phyloP scores from a whole-genome alignment of 257 asterid genomes.

The Schizonepeta tenuifolia region DNA sequence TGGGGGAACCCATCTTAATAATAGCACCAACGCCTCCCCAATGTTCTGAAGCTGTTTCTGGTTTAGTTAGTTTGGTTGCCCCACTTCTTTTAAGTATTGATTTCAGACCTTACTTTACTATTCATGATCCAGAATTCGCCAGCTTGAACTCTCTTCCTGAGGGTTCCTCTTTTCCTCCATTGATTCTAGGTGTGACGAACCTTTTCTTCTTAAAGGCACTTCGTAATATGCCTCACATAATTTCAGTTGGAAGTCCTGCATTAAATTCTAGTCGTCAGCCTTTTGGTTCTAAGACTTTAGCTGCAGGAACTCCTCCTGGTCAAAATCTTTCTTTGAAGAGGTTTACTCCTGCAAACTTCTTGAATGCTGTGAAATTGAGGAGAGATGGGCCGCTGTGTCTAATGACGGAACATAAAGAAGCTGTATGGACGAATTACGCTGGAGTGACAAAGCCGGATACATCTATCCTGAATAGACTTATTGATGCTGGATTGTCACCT shows the following conservation, averaged over 20 bases:
- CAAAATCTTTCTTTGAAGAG: slow-evolving; percentile 64
- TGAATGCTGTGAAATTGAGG: slow-evolving; percentile 87
- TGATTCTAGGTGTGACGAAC: slow-evolving; percentile 92
- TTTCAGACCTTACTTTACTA: slow-evolving; percentile 95
- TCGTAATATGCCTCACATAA: slow-evolving; percentile 81
- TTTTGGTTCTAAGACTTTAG: slow-evolving; percentile 51
- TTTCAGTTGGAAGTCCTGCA: slow-evolving; percentile 91
- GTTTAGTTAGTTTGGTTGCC: slow-evolving; percentile 90
- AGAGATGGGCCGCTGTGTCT: slow-evolving; percentile 97
- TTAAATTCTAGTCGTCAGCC: slow-evolving; percentile 59
- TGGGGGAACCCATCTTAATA: slow-evolving; percentile 92
- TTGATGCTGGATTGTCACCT: slow-evolving; percentile 98
- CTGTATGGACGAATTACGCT: slow-evolving; percentile 82
- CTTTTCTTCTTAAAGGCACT: slow-evolving; percentile 93
- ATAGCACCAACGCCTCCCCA: slow-evolving; percentile 96
- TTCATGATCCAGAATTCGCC: slow-evolving; percentile 91
- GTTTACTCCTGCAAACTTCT: slow-evolving; percentile 78
- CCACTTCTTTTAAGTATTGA: slow-evolving; percentile 91
- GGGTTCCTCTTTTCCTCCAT: slow-evolving; percentile 78
- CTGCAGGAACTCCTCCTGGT: slow-evolving; percentile 53
- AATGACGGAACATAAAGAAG: slow-evolving; percentile 95
- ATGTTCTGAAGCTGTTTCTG: slow-evolving; percentile 94
- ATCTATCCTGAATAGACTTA: slow-evolving; percentile 87
- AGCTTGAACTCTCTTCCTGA: slow-evolving; percentile 71
- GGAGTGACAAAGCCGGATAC: slow-evolving; percentile 92